Base-by-base conservation (phyloP, 345 rosid species). In the Eucalyptus dawsonii region DNA sequence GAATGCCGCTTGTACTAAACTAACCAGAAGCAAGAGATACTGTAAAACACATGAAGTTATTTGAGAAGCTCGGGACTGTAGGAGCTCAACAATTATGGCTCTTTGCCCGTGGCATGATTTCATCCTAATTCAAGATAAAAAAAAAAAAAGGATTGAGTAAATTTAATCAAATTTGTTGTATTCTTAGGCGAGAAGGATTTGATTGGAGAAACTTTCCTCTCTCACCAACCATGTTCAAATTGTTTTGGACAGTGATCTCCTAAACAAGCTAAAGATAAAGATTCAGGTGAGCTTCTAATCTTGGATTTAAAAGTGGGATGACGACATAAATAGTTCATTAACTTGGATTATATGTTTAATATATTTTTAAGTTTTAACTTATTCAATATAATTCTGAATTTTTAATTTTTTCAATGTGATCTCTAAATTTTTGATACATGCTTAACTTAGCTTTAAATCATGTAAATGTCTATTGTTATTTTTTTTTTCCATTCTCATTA, bases 1-100 rank as follows among this genome's bases (percentile, higher is more conserved):
- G 4, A 60, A 27, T 0, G 6, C 0, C 0, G 1, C 0, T 27
- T 0, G 12, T 27, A 27, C 0, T 27, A 2, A 60, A 27, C 34
- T 60, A 60, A 60, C 69, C 15, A n/a, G n/a, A n/a, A 60, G 31
- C 69, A 27, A 60, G 34, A 60, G 69, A 60, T 1, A 60, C 8
- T 4, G 0, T 1, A 60, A 12, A 27, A 3, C 16, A 29, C 31
- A 27, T 0, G 7, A 14, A 60, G 34, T 27, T 60, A 60, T 65
- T 65, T 14, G 37, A 15, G 19, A n/a, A 65, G 72, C 37, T 65
- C 0, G 2, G 3, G 37, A 65, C 0, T 7, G 5, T 3, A n/a
- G 5, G 72, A 65, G 37, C 19, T 65, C 17, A 0, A 14, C 0
- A 14, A 10, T 65, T 65, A 65, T 15, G 9, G 17, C 0, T 60